A percentile compares a stretch with the other conserved stretches of the same genome.
These are phyloP conservation scores for Comarum palustre DNA, from an alignment of 306 rosid species.

Conservation along the genomic window DNA sequence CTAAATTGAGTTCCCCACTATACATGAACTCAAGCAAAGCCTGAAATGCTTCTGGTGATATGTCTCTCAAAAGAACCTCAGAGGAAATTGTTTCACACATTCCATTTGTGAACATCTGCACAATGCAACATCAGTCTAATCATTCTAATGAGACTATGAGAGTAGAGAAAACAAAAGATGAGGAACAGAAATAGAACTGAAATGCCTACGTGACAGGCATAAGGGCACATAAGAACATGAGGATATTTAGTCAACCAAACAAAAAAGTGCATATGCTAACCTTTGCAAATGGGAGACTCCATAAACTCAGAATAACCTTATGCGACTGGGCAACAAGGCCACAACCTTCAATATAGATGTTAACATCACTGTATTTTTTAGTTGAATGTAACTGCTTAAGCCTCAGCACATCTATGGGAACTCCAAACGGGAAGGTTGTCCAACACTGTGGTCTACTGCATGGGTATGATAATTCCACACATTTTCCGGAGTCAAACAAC, in stretches of 20 bases:
- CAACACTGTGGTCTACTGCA: slow-evolving; percentile 50
- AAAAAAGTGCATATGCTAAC: slow-evolving; percentile 36
- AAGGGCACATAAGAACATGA: slow-evolving; percentile 1
- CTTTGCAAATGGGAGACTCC: slow-evolving; percentile 91
- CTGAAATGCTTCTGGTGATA: slow-evolving; percentile 74
- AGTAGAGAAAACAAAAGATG: background rate
- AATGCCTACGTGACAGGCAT: background rate
- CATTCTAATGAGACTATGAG: background rate
- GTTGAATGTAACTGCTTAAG: slow-evolving; percentile 56
- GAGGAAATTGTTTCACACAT: slow-evolving; percentile 90
- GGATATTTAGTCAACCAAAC: background rate
- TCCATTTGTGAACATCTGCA: slow-evolving; percentile 98
- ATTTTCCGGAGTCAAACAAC: slow-evolving; percentile 46
- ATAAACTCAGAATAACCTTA: slow-evolving; percentile 78
- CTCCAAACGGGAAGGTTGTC: slow-evolving; percentile 58
- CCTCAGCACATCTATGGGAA: slow-evolving; percentile 50
- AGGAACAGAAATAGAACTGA: background rate
- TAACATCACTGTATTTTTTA: slow-evolving; percentile 68
- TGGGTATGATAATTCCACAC: slow-evolving; percentile 60
- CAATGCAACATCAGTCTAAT: slow-evolving; percentile 17
- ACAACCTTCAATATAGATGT: slow-evolving; percentile 54
- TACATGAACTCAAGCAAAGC: slow-evolving; percentile 79
- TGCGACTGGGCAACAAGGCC: slow-evolving; percentile 65
- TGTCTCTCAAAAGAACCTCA: slow-evolving; percentile 64
- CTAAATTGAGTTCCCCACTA: slow-evolving; percentile 59